Evolutionary conservation across 1,284 basidiomycete species (phyloP), one percentile per base, ranked within the genome.

Genomic region (Cryptococcus amylolentus): DNA sequence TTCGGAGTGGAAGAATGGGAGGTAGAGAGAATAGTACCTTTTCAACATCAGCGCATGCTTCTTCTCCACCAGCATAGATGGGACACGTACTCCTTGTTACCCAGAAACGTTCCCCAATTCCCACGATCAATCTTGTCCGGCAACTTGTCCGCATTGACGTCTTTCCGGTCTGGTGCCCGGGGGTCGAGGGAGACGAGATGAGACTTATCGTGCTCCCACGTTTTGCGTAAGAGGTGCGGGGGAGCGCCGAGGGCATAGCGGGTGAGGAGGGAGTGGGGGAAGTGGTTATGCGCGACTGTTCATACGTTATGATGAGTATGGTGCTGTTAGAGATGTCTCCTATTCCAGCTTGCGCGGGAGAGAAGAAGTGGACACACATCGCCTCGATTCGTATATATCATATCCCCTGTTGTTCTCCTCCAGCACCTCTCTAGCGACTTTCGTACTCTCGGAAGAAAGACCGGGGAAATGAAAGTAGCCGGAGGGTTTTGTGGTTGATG

Each of bases 201-300:
- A 5, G 10, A n/a, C 20, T 62, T 54, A 42, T 73, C 70, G 23
- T 63, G 52, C 26, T 56, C 59, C 65, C 67, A 73, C 35, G 65
- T 67, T 16, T 81, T 79, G 58, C 83, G 77, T 41, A 88, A 61
- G 12, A 84, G 75, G 16, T 78, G 73, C 0, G 81, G 66, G 1
- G 83, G 66, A 0, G 84, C 85, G 1, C 86, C 86, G 20, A 88
- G 72, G 57, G 87, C 83, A 63, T 87, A 88, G 52, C 69, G 84
- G 82, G 61, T 84, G 0, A 88, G 73, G 0, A 85, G 48, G 14
- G 64, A 67, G 57, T 73, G 64, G 4, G 55, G 37, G n/a, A 86
- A 76, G 70, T 88, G 86, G 66, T 87, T 87, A 66, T 88, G 85
- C 7, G 65, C 63, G 56, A 60, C 73, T 75, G 23, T 23, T 23